Evolutionary conservation across 352 stramenopile genomes (phyloP).

Genomic region (Thraustotheca clavata): DNA sequence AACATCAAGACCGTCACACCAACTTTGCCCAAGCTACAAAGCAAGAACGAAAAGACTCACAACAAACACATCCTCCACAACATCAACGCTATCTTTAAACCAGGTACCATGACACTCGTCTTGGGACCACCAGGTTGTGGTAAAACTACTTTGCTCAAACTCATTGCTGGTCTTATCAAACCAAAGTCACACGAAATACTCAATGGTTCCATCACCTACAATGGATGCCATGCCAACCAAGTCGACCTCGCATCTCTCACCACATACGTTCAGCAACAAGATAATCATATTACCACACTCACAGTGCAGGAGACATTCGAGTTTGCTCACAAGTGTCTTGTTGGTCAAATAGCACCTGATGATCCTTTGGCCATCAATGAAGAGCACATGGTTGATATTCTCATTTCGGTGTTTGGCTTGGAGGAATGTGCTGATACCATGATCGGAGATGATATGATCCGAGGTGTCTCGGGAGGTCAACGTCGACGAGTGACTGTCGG

Average conservation of each 20-base stretch:
- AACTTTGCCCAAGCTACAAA: not conserved
- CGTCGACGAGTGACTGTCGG: constrained; percentile 57
- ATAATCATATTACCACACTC: constrained; percentile 34
- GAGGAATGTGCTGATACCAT: constrained; percentile 30
- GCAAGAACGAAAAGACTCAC: not conserved
- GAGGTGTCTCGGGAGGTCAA: constrained; percentile 68
- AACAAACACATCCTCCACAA: constrained; percentile 20
- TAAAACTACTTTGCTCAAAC: constrained; percentile 10
- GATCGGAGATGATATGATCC: constrained; percentile 39
- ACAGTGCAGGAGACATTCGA: constrained; percentile 37
- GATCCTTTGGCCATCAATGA: constrained; percentile 10
- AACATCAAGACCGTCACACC: constrained; percentile 3
- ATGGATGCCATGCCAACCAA: not conserved
- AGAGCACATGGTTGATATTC: constrained; percentile 8
- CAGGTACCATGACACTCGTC: constrained; percentile 15
- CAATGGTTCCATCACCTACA: constrained; percentile 3
- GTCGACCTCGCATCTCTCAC: constrained; percentile 4
- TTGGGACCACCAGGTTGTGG: constrained; percentile 12
- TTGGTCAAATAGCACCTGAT: not conserved
- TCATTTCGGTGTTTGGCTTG: constrained; percentile 23
- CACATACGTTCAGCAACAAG: constrained; percentile 24
- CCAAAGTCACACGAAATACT: not conserved
- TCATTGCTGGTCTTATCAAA: not conserved
- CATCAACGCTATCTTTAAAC: constrained; percentile 21
- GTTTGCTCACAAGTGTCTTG: constrained; percentile 23